Evolutionary conservation across 306 rosid genomes (phyloP).

Genomic region (Purshia tridentata): DNA sequence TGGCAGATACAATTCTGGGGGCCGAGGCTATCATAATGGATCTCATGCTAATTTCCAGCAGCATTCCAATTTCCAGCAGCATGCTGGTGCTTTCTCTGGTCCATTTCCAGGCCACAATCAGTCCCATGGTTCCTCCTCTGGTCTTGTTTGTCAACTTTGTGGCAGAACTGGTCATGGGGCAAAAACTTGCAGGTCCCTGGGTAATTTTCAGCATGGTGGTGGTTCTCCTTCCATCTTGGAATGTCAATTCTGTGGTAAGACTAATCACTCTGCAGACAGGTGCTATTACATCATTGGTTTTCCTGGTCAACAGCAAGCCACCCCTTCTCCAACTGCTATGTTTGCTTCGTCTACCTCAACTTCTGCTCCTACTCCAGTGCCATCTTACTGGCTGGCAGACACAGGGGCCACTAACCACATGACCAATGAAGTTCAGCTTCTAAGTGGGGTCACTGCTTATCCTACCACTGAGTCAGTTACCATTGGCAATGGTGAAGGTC

Average conservation of each 20-base stretch:
- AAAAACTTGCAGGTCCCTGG: neutral
- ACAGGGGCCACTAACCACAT: neutral
- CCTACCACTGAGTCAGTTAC: neutral
- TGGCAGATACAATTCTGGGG: too few relatives aligned
- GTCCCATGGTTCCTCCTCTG: too few relatives aligned
- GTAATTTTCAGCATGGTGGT: too few relatives aligned
- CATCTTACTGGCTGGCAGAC: neutral
- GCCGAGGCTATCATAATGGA: too few relatives aligned
- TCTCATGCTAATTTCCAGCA: too few relatives aligned
- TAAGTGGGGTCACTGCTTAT: neutral
- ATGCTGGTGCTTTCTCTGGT: too few relatives aligned
- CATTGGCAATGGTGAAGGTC: neutral
- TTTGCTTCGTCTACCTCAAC: neutral
- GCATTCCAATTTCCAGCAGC: too few relatives aligned
- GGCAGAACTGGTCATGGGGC: neutral
- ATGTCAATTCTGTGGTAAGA: neutral
- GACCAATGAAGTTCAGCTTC: neutral
- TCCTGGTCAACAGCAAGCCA: neutral
- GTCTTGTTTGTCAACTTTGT: neutral
- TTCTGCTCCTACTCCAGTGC: too few relatives aligned
- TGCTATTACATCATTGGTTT: neutral
- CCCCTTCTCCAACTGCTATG: too few relatives aligned
- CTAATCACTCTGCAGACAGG: neutral
- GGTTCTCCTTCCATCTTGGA: neutral
- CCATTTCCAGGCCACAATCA: too few relatives aligned